A percentile compares a stretch with the other conserved stretches of the same genome.
Conservation (phyloP, 768 basidiomycete genomes). For the Boletus rubroflammeus region DNA sequence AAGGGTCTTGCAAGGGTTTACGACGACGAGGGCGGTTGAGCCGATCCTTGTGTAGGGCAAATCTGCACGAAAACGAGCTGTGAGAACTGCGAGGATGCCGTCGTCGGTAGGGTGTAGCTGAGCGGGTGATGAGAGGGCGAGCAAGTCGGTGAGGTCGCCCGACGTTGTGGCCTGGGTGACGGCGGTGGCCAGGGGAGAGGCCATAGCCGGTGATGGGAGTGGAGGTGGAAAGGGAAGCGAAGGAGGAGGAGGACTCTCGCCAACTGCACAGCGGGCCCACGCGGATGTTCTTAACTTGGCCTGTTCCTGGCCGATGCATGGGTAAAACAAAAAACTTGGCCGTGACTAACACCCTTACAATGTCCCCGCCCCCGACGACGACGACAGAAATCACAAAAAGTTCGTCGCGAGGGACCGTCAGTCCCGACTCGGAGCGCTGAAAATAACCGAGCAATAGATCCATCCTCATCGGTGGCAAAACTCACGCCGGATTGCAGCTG, state of each 20-base stretch:
- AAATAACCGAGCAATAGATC: neutral
- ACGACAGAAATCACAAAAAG: too few relatives aligned
- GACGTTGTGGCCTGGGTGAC: conserved; percentile 39
- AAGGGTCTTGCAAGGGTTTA: conserved; percentile 60
- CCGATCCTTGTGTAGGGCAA: conserved; percentile 51
- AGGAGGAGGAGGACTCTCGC: neutral
- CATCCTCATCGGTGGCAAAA: too few relatives aligned
- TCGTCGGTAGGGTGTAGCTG: conserved; percentile 56
- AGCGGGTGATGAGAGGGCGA: conserved; percentile 35
- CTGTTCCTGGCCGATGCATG: neutral
- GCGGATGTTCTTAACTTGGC: conserved; percentile 3
- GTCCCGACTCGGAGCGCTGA: neutral
- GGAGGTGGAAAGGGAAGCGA: conserved; percentile 5
- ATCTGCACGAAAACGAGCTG: conserved; percentile 56
- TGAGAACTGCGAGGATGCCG: conserved; percentile 50
- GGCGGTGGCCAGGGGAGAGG: conserved; percentile 32
- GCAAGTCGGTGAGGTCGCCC: conserved; percentile 48
- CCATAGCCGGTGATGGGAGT: conserved; percentile 34
- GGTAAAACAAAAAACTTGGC: neutral
- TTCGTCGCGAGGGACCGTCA: neutral
- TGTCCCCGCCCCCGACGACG: too few relatives aligned
- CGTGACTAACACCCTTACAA: neutral
- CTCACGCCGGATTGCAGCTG: neutral
- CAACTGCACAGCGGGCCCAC: neutral
- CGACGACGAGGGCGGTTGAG: conserved; percentile 47